Evolutionary conservation across 1,284 basidiomycete species (phyloP).

Genomic region (Austropuccinia psidii): DNA sequence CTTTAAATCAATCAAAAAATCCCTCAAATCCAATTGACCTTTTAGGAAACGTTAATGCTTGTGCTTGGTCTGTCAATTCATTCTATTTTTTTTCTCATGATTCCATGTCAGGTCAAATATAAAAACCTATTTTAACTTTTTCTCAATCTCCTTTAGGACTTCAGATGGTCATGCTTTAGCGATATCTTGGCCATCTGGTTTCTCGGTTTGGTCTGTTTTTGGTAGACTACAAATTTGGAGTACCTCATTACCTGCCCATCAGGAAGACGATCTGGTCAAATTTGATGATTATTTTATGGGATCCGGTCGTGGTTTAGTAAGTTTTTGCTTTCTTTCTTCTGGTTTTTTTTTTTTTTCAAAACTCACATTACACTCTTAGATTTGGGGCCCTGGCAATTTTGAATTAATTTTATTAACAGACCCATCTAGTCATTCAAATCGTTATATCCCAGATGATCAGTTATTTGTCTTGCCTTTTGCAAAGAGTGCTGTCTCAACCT

Average conservation of each 20-base stretch:
- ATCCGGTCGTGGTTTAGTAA: conserved; percentile 40
- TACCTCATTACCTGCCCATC: conserved; percentile 46
- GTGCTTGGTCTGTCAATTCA: conserved; percentile 21
- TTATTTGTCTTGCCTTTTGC: conserved; percentile 84
- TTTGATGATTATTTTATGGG: conserved; percentile 50
- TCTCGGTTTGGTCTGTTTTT: conserved; percentile 84
- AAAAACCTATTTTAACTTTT: not conserved
- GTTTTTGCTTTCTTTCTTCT: not conserved
- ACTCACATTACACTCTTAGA: conserved; percentile 44
- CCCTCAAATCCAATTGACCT: not conserved
- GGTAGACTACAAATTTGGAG: conserved; percentile 72
- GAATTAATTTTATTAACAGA: conserved; percentile 23
- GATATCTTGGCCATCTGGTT: conserved; percentile 83
- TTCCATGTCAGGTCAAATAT: not conserved
- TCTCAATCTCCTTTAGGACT: conserved; percentile 52
- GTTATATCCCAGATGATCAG: conserved; percentile 50
- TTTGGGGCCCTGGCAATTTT: conserved; percentile 35
- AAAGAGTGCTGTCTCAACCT: conserved; percentile 83
- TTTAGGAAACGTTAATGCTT: conserved; percentile 13
- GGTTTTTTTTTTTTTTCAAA: not conserved
- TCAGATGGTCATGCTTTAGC: conserved; percentile 95
- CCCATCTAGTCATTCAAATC: not conserved
- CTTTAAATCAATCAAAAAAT: not conserved
- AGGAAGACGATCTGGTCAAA: conserved; percentile 58
- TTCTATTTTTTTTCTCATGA: not conserved